Conservation (phyloP, 73 alveolate genomes). For the Paramecium primaurelia region DNA sequence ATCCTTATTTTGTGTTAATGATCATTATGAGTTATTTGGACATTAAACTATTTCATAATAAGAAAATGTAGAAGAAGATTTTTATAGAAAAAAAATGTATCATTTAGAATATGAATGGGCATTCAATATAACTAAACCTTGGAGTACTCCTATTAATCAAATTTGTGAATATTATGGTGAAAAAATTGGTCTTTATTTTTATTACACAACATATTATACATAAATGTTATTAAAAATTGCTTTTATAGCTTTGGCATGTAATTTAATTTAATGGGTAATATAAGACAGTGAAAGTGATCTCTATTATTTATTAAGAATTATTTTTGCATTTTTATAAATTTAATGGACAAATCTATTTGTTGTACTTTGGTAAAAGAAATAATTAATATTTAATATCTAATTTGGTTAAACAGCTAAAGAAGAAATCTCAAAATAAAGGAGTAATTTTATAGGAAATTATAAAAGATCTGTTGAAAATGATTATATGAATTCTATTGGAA, state of each 20-base stretch:
- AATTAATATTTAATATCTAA: neutral
- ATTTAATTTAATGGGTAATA: neutral
- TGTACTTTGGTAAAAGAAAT: neutral
- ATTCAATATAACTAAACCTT: neutral
- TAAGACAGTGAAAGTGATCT: neutral
- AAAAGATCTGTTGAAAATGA: neutral
- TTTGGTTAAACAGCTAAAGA: neutral
- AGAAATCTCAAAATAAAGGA: neutral
- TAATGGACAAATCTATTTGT: slow-evolving; percentile 19
- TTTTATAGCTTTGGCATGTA: neutral
- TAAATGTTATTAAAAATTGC: neutral
- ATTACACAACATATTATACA: neutral
- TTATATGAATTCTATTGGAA: neutral
- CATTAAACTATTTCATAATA: neutral
- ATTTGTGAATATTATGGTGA: slow-evolving; percentile 25
- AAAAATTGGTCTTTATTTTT: slow-evolving; percentile 1
- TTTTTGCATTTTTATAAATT: neutral
- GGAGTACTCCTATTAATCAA: neutral
- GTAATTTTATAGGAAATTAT: neutral
- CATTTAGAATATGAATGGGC: neutral
- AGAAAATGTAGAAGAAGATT: neutral
- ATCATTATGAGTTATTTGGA: slow-evolving; percentile 33
- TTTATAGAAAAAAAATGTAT: neutral
- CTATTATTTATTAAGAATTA: neutral
- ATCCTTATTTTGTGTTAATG: neutral